A percentile compares a stretch with the other conserved stretches of the same genome.
phyloP scores from a whole-genome alignment of 2,329 filamentous ascomycete species.

The Colletotrichum sublineola region DNA sequence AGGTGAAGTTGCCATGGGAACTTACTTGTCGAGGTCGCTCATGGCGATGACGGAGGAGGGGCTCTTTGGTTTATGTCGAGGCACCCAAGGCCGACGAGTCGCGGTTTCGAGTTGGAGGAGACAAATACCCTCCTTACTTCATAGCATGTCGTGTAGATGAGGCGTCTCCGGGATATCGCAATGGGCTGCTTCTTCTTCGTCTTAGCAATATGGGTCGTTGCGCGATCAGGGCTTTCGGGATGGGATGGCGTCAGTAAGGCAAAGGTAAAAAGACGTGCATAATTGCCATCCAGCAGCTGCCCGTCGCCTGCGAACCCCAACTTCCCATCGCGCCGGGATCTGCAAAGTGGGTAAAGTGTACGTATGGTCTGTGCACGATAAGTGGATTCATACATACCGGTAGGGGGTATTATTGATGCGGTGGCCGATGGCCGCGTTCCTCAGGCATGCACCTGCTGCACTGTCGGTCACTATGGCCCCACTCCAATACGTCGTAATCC shows the following conservation, averaged over 20 bases:
- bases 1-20: constrained; percentile 1
- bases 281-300: constrained; percentile 13
- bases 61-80: constrained; percentile 26
- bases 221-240: constrained; percentile 29
- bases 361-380: neutral
- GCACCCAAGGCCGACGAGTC: constrained; percentile 23
- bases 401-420: constrained; percentile 23
- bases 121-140: neutral
- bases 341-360: constrained; percentile 14
- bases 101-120: constrained; percentile 1
- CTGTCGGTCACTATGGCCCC: constrained; percentile 3
- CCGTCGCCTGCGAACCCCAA: constrained; percentile 18
- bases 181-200: constrained; percentile 5
- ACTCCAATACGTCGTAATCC: constrained; percentile 14
- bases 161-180: neutral
- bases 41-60: constrained; percentile 61
- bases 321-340: constrained; percentile 28
- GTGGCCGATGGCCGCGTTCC: constrained; percentile 10
- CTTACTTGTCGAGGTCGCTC: constrained; percentile 94
- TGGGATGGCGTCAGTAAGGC: constrained; percentile 36
- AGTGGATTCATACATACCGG: neutral
- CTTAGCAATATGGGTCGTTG: constrained; percentile 15
- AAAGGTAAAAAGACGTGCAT: constrained; percentile 31
- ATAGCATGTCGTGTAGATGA: constrained; percentile 9
- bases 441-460: constrained; percentile 16